Evolutionary conservation across 768 basidiomycete genomes (phyloP).

Genomic region (Amanita rubescens): DNA sequence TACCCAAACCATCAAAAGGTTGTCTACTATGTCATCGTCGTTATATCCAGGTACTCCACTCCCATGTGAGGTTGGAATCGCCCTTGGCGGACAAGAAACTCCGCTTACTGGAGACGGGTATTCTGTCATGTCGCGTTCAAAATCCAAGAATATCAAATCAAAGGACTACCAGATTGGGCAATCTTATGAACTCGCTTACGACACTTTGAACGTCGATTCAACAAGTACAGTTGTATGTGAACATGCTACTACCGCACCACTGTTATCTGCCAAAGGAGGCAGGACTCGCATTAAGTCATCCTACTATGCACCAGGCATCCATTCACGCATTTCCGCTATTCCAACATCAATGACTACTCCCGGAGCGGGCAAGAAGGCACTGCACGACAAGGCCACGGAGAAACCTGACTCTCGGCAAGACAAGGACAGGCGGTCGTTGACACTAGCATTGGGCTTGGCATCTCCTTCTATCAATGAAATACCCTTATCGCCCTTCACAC

Average conservation of each 20-base stretch:
- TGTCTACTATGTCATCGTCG: slow-evolving; percentile 38
- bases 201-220: slow-evolving; percentile 43
- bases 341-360: slow-evolving; percentile 30
- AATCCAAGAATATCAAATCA: slow-evolving; percentile 22
- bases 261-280: slow-evolving; percentile 31
- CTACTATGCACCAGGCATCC: slow-evolving; percentile 49
- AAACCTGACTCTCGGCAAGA: slow-evolving; percentile 39
- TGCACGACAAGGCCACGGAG: slow-evolving; percentile 19
- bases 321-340: slow-evolving; percentile 47
- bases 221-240: slow-evolving; percentile 23
- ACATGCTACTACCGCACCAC: slow-evolving; percentile 18
- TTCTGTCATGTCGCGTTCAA: slow-evolving; percentile 29
- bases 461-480: slow-evolving; percentile 31
- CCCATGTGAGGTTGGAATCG: slow-evolving; percentile 24
- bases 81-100: slow-evolving; percentile 26
- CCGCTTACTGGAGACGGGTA: slow-evolving; percentile 35
- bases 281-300: slow-evolving; percentile 64
- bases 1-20: slow-evolving; percentile 28
- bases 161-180: slow-evolving; percentile 22
- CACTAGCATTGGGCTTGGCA: slow-evolving; percentile 29
- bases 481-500: slow-evolving; percentile 49
- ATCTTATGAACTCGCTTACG: slow-evolving; percentile 42
- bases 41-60: slow-evolving; percentile 40
- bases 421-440: slow-evolving; percentile 29
- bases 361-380: slow-evolving; percentile 17